Conservation (phyloP, 148 eudicot species). For the Pouteria glomerata region DNA sequence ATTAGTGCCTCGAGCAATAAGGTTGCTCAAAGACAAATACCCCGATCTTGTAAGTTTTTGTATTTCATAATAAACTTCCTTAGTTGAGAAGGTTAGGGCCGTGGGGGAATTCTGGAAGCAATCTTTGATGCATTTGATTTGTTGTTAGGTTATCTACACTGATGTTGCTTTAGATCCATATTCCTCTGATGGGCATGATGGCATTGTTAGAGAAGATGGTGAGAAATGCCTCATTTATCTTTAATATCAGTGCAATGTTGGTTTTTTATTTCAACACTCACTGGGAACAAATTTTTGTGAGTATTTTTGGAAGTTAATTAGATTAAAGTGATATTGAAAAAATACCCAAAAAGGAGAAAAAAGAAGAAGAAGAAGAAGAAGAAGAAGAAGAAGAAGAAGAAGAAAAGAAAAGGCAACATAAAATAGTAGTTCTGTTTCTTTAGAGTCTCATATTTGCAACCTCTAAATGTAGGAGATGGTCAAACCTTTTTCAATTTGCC, state of each 20-base stretch:
- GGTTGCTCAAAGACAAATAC: constrained; percentile 85
- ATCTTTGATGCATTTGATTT: constrained; percentile 10
- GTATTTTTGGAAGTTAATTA: neutral
- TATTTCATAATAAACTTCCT: neutral
- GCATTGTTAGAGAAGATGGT: constrained; percentile 99
- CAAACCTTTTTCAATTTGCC: too few relatives aligned
- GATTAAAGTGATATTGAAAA: neutral
- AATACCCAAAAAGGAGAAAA: neutral
- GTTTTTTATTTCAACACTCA: neutral
- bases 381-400: too few relatives aligned
- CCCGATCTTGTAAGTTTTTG: constrained; percentile 86
- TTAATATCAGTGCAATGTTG: neutral
- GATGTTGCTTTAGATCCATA: constrained; percentile 99
- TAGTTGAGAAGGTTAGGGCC: neutral
- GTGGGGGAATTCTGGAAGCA: neutral
- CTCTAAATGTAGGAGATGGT: neutral
- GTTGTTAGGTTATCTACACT: constrained; percentile 73
- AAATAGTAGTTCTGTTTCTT: neutral
- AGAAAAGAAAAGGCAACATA: too few relatives aligned
- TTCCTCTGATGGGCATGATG: constrained; percentile 97
- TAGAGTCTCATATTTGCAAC: neutral
- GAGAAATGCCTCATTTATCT: constrained; percentile 13
- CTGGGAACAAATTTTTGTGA: neutral
- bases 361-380: too few relatives aligned
- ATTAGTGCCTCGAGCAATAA: constrained; percentile 81